Evolutionary conservation across 345 rosid genomes (phyloP).

Genomic region (Aurinia saxatilis): DNA sequence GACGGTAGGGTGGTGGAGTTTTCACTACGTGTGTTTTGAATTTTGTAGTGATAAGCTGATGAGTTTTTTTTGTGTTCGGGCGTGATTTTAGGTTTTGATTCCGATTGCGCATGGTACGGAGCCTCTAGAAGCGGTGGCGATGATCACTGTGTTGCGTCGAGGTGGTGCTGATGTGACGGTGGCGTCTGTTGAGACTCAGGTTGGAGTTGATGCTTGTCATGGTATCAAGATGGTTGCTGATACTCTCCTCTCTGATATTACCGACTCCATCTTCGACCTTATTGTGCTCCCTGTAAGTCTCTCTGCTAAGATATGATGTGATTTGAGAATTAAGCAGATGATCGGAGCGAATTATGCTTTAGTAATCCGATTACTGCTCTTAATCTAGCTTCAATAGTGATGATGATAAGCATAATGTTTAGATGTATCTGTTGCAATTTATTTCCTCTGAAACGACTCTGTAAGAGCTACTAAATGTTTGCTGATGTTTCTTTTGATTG

Average conservation of each 20-base stretch:
- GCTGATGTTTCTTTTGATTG: neutral
- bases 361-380: neutral
- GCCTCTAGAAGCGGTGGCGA: conserved; percentile 91
- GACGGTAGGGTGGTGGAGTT: conserved; percentile 31
- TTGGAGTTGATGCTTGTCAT: conserved; percentile 61
- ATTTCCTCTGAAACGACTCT: neutral
- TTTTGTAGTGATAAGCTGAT: neutral
- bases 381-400: neutral
- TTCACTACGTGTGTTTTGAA: neutral
- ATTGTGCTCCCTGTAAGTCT: conserved; percentile 62
- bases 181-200: conserved; percentile 65
- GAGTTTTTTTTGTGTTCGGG: neutral
- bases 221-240: conserved; percentile 83
- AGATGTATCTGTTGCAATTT: no score
- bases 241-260: conserved; percentile 52
- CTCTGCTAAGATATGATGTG: neutral
- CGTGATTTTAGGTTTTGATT: conserved; percentile 62
- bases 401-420: neutral
- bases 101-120: conserved; percentile 93
- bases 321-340: neutral
- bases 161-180: conserved; percentile 85
- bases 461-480: neutral
- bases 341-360: neutral
- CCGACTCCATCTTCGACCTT: conserved; percentile 56
- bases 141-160: conserved; percentile 64